Evolutionary conservation across 2,329 filamentous ascomycete genomes (phyloP).

Genomic region (Macrophomina tecta): DNA sequence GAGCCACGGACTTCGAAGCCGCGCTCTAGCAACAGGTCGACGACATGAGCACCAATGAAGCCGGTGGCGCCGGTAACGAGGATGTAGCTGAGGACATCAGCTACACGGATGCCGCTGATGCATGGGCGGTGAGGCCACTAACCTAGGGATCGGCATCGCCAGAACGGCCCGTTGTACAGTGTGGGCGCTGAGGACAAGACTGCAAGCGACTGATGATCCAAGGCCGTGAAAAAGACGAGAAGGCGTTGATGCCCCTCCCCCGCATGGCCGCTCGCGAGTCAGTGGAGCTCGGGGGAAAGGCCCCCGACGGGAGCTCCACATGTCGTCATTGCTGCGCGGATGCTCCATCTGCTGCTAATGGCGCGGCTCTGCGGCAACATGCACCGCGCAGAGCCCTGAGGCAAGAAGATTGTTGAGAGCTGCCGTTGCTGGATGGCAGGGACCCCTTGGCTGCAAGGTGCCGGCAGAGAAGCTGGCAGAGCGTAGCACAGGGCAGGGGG

Average conservation of each 20-base stretch:
- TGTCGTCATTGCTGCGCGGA: not conserved
- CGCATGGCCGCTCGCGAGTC: not conserved
- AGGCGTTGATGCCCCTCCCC: not conserved
- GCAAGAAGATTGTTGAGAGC: no score
- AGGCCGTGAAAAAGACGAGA: not conserved
- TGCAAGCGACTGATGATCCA: not conserved
- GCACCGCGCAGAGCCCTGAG: no score
- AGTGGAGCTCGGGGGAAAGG: not conserved
- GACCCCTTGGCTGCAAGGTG: not conserved
- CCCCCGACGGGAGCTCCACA: slow-evolving; percentile 9
- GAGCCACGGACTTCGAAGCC: slow-evolving; percentile 32
- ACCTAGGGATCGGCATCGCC: slow-evolving; percentile 6
- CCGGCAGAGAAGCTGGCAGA: not conserved
- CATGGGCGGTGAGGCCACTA: not conserved
- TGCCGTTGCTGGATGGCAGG: no score
- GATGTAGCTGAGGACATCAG: slow-evolving; percentile 25
- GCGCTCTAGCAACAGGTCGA: slow-evolving; percentile 31
- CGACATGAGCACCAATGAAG: slow-evolving; percentile 36
- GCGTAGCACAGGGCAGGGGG: not conserved
- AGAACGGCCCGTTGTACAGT: not conserved
- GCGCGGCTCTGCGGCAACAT: no score
- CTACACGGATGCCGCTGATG: no score
- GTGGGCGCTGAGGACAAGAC: not conserved
- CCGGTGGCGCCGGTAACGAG: slow-evolving; percentile 37
- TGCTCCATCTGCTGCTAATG: no score